Base-by-base conservation (phyloP, 2,329 filamentous ascomycete species). In the Microcera coccophila region DNA sequence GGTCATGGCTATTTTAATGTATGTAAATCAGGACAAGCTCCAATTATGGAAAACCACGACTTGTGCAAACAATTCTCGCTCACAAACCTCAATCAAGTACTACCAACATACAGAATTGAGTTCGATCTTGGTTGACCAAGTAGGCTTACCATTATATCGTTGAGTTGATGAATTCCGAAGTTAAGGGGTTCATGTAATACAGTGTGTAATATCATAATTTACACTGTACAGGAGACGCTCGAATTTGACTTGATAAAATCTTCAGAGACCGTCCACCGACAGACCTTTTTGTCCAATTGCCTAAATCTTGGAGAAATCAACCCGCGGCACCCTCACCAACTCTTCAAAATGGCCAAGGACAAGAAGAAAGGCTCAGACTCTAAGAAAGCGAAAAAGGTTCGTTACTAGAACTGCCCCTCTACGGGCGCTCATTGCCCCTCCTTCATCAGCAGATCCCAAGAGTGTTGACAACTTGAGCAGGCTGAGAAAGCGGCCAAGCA, bases 401-500 rank as follows among this genome's bases (percentile, higher is more conserved):
- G 48, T 40, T 45, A 24, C 46, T 38, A 34, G n/a, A 21, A 22
- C 41, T 48, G 39, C 46, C 53, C 45, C 49, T 52, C 48, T 19
- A 47, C 39, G 18, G 35, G 36, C 46, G 44, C 32, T 38, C 35
- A 22, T 41, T 46, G 34, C 43, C 56, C 48, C 57, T 53, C 50
- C 50, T 26, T 36, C 43, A 45, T 39, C 22, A 42, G 34, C 42
- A 44, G 36, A 35, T 33, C 41, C 31, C 43, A 49, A 44, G 37
- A 24, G 47, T 41, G 33, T 55, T 59, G 44, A 61, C 51, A 29
- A 36, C 28, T 47, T 28, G 36, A 41, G 33, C 38, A 72, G 62
- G 78, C 78, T 19, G 79, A 82, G 57, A 84, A 84, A 66, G 82
- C 82, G 54, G 72, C 75, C 52, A 95, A 95, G 70, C 87, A 93